A percentile compares a stretch with the other conserved stretches of the same genome.
Evolutionary conservation across 495 filamentous ascomycete genomes (phyloP).

Genomic region (Penicillium malachiteum): DNA sequence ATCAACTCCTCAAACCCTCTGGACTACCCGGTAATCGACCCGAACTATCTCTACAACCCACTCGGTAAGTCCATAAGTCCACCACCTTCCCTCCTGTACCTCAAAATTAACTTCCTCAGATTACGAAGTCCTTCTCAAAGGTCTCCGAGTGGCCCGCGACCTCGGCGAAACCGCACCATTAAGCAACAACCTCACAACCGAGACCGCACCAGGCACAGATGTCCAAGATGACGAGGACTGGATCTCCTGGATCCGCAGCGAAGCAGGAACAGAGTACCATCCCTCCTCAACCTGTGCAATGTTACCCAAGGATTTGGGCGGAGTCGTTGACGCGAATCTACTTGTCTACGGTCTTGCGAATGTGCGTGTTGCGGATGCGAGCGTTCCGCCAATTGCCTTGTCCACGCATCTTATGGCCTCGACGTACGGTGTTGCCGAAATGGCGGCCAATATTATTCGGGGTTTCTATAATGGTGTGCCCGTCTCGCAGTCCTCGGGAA

Average conservation of each 20-base stretch:
- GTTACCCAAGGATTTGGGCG: constrained; percentile 46
- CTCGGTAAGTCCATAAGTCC: constrained; percentile 29
- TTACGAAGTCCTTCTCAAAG: constrained; percentile 33
- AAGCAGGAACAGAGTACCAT: constrained; percentile 42
- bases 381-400: constrained; percentile 44
- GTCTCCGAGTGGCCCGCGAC: constrained; percentile 32
- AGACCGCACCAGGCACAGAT: constrained; percentile 22
- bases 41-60: constrained; percentile 31
- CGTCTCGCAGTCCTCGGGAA: neutral
- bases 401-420: constrained; percentile 52
- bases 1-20: constrained; percentile 37
- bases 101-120: constrained; percentile 12
- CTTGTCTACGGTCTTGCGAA: constrained; percentile 50
- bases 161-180: constrained; percentile 27
- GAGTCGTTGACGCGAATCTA: constrained; percentile 49
- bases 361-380: constrained; percentile 51
- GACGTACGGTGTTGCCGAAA: constrained; percentile 51
- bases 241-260: constrained; percentile 19
- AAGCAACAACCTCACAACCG: constrained; percentile 21
- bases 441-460: constrained; percentile 28
- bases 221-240: constrained; percentile 29
- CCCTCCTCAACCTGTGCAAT: constrained; percentile 52
- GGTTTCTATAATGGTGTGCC: constrained; percentile 5
- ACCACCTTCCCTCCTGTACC: neutral
- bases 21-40: constrained; percentile 37